A percentile compares a stretch with the other conserved stretches of the same genome.
Conservation (phyloP, 371 early-diverging fungal genomes). For the Batkoa obscura region DNA sequence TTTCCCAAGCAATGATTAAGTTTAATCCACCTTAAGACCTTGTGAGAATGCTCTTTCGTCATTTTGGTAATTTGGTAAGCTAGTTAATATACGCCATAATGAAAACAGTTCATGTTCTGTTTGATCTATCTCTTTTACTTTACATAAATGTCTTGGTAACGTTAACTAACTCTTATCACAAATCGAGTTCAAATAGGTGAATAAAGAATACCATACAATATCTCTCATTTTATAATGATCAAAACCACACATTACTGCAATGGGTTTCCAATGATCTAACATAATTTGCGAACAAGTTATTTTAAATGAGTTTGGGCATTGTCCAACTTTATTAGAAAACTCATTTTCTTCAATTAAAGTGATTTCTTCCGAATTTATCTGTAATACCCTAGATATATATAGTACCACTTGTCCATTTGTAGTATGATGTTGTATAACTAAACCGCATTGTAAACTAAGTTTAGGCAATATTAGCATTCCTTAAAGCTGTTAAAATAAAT, state of each 20-base stretch:
- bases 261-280: conserved; percentile 7
- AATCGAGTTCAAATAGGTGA: background rate
- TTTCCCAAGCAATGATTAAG: background rate
- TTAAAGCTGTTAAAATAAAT: no score
- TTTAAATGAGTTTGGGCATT: no score
- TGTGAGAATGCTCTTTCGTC: background rate
- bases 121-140: background rate
- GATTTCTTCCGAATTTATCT: no score
- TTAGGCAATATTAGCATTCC: no score
- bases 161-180: background rate
- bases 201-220: conserved; percentile 3
- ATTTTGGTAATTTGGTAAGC: background rate
- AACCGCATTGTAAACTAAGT: no score
- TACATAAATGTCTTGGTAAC: background rate
- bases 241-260: background rate
- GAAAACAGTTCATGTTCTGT: conserved; percentile 4
- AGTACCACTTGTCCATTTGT: no score
- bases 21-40: background rate
- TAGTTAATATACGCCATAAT: background rate
- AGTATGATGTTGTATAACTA: no score
- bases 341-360: no score
- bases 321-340: no score
- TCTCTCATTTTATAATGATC: background rate
- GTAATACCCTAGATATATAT: no score
- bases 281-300: no score